Evolutionary conservation across 805 yeast genomes (phyloP), one percentile per base, ranked within the genome.

Genomic region (Kluyveromyces aestuarii): DNA sequence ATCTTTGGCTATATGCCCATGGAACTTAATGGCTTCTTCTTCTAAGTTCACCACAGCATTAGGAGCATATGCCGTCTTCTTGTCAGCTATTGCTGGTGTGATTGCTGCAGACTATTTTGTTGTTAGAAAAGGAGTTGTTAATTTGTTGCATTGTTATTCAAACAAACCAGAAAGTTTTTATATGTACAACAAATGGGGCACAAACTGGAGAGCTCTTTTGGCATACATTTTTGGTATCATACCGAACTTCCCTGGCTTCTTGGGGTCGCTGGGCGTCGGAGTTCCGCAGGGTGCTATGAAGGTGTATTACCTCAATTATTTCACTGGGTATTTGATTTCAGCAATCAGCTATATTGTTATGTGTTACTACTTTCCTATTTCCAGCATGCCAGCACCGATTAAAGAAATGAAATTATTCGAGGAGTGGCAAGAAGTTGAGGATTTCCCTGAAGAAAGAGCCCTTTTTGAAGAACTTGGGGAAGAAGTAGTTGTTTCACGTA

Each of bases 261-360:
- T 68, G 30, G 67, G 65, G 37, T 66, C 86, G n/a, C 81, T 87
- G 16, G 86, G 82, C 39, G 76, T 80, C 14, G 75, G 72, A 51
- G 95, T 87, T 14, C 95, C 96, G 27, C 69, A 71, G 43, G 95
- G 91, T 33, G 96, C 96, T 10, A 77, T 79, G 50, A 72, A 78
- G 49, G 78, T 88, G 41, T 88, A 85, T 70, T 70, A 82, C 52
- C 69, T 88, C 57, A 84, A 83, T 64, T 88, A 82, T 71, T 81
- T 88, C 55, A 75, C 83, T 50, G 96, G 96, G 1, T 87, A 83
- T 66, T 58, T 79, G 38, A 63, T 77, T 1, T 72, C 95, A 0
- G 76, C 76, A 48, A 40, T 72, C 3, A 70, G 81, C 6, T 83
- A 87, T 64, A 72, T 77, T 16, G 36, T 73, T 1, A 59, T 85